Base-by-base conservation (phyloP, 1,284 basidiomycete species). In the Pseudozyma thailandica region DNA sequence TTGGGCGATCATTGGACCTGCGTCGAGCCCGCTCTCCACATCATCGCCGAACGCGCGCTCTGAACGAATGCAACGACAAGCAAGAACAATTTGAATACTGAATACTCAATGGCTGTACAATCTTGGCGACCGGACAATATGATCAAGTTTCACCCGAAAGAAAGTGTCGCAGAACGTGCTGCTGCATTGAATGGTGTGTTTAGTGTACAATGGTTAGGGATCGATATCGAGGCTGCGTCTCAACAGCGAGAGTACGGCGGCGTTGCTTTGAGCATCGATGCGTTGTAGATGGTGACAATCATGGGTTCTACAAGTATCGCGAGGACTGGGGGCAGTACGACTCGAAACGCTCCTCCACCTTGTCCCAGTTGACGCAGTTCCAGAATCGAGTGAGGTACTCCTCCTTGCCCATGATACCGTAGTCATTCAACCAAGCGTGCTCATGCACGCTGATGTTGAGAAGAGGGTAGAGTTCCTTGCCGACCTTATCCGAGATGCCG, bases 381-480 rank as follows among this genome's bases (percentile, higher is more conserved):
- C 93, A 97, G 86, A 96, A 97, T 79, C 91, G 88, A 78, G 88
- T 89, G 75, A 96, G 85, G 86, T 95, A 98, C 81, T 89, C 87
- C 81, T 93, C 92, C 85, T 93, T 93, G 38, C 92, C 93, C 92
- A 92, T 95, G 16, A 98, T 89, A 12, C 95, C 95, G 79, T 92
- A 94, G 47, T 91, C 90, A 50, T 87, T 87, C 74, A 98, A 85
- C 91, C 94, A 98, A 23, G 91, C 90, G 79, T 94, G 94, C 84
- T 97, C 94, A 79, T 93, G 89, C 21, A 95, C 87, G 54, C 90
- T 91, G 64, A 97, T 84, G 74, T 92, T 93, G 79, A 95, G 90
- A 42, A 95, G 82, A 13, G 93, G 93, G 82, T 87, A 89, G 42
- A 94, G 84, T 18, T 85, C 84, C 42, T 88, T 86, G 27, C 90